These are phyloP conservation scores for Athelia sp. DNA, from an alignment of 1,284 basidiomycete genomes.

Conservation along the genomic window DNA sequence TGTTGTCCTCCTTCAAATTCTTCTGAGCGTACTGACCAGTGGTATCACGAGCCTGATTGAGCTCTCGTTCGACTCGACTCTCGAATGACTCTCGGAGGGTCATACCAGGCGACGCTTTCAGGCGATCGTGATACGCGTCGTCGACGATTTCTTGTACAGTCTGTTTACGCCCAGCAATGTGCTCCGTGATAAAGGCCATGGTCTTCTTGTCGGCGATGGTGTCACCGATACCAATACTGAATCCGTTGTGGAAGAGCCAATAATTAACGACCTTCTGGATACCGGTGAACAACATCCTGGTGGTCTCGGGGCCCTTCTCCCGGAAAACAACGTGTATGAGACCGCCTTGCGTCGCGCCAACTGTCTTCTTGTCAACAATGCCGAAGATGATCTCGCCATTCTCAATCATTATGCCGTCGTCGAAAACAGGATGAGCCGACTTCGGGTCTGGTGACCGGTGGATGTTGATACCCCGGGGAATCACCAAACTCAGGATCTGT, in stretches of 20 bases:
- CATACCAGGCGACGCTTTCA: slow-evolving; percentile 94
- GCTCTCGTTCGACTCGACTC: slow-evolving; percentile 84
- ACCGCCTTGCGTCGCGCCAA: slow-evolving; percentile 92
- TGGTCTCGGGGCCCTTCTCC: slow-evolving; percentile 93
- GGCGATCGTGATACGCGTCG: slow-evolving; percentile 75
- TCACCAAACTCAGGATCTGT: slow-evolving; percentile 90
- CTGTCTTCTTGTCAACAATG: slow-evolving; percentile 97
- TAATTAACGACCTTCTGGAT: slow-evolving; percentile 96
- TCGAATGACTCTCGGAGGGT: slow-evolving; percentile 99
- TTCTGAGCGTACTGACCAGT: slow-evolving; percentile 96
- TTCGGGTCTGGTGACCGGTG: slow-evolving; percentile 75
- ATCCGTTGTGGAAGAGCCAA: slow-evolving; percentile 98
- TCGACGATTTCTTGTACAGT: slow-evolving; percentile 72
- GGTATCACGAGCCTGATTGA: slow-evolving; percentile 94
- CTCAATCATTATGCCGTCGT: slow-evolving; percentile 95
- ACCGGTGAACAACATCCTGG: slow-evolving; percentile 90
- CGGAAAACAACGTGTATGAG: slow-evolving; percentile 97
- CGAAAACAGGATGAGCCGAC: slow-evolving; percentile 79
- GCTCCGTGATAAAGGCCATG: slow-evolving; percentile 83
- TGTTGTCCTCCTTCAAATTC: slow-evolving; percentile 97
- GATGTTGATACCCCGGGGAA: slow-evolving; percentile 97
- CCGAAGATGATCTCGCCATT: slow-evolving; percentile 97
- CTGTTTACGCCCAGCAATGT: slow-evolving; percentile 79
- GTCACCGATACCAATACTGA: slow-evolving; percentile 98
- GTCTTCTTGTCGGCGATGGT: slow-evolving; percentile 92